A percentile compares a stretch with the other conserved stretches of the same genome.
Evolutionary conservation across 495 filamentous ascomycete genomes (phyloP).

Genomic region (Terfezia boudieri): DNA sequence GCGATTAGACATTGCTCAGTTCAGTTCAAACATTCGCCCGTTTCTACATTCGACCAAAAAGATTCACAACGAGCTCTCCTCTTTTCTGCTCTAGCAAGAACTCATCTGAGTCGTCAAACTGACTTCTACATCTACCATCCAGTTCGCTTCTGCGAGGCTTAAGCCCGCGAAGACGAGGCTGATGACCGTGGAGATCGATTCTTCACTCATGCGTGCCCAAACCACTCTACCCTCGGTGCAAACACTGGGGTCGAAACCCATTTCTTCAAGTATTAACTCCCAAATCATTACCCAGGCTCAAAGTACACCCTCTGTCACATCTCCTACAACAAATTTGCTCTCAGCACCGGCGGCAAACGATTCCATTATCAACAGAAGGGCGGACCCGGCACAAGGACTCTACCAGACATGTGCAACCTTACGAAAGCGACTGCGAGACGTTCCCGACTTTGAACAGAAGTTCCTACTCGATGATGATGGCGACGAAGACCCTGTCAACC

Average conservation of each 20-base stretch:
- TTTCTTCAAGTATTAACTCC: background rate
- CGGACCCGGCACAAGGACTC: constrained; percentile 66
- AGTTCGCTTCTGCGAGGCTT: constrained; percentile 20
- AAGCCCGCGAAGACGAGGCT: constrained; percentile 20
- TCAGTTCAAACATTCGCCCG: no score
- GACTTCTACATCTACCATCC: constrained; percentile 16
- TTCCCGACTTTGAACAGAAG: constrained; percentile 51
- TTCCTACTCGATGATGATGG: constrained; percentile 37
- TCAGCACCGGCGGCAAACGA: constrained; percentile 16
- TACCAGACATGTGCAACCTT: constrained; percentile 86
- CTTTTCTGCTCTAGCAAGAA: constrained; percentile 7
- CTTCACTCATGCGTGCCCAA: constrained; percentile 14
- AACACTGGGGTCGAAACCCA: background rate
- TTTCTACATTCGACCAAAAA: no score
- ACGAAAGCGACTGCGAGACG: constrained; percentile 52
- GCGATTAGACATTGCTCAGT: no score
- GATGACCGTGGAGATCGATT: constrained; percentile 20
- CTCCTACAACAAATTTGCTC: constrained; percentile 11
- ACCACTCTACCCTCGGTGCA: constrained; percentile 12
- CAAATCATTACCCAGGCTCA: background rate
- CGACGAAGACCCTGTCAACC: constrained; percentile 58
- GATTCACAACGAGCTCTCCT: background rate
- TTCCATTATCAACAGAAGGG: constrained; percentile 73
- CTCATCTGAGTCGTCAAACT: constrained; percentile 13
- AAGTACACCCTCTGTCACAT: constrained; percentile 4